Evolutionary conservation across 805 yeast genomes (phyloP).

Genomic region (Teunomyces cretensis): DNA sequence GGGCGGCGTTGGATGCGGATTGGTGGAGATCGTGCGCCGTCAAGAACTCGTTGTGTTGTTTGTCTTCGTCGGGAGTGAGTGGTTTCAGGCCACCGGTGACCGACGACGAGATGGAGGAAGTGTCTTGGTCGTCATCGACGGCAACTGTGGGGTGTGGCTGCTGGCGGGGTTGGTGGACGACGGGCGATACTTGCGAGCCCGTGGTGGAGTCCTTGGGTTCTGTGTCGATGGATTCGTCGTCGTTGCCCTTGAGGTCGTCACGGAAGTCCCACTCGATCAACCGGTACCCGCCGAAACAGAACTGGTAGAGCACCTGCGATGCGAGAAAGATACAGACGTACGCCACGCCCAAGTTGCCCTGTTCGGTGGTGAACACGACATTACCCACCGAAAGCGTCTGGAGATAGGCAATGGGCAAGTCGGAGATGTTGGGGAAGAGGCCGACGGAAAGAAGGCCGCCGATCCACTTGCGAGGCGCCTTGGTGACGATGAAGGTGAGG

Average conservation of each 20-base stretch:
- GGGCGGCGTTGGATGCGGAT: constrained; percentile 9
- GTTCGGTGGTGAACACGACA: constrained; percentile 50
- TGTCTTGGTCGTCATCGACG: neutral
- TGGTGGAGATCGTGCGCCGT: constrained; percentile 9
- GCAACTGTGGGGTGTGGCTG: neutral
- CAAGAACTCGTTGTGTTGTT: constrained; percentile 23
- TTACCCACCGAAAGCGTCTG: constrained; percentile 69
- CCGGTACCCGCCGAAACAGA: constrained; percentile 74
- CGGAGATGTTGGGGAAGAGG: constrained; percentile 75
- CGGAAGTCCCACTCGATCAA: constrained; percentile 71
- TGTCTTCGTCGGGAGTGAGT: constrained; percentile 3
- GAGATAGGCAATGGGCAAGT: constrained; percentile 80
- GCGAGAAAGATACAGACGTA: constrained; percentile 77
- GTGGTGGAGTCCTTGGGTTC: neutral
- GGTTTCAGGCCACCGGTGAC: neutral
- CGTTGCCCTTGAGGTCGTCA: constrained; percentile 22
- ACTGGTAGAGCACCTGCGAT: constrained; percentile 63
- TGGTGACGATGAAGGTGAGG: constrained; percentile 47
- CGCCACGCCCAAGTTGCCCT: constrained; percentile 78
- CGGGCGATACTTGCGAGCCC: too few relatives aligned
- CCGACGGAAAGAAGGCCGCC: constrained; percentile 78
- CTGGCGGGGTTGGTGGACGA: neutral
- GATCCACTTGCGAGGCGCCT: constrained; percentile 69
- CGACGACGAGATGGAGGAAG: constrained; percentile 3
- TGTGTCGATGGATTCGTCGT: constrained; percentile 5